Conservation (phyloP, 1,139 yeast species). For the Hanseniaspora gamundiae region DNA sequence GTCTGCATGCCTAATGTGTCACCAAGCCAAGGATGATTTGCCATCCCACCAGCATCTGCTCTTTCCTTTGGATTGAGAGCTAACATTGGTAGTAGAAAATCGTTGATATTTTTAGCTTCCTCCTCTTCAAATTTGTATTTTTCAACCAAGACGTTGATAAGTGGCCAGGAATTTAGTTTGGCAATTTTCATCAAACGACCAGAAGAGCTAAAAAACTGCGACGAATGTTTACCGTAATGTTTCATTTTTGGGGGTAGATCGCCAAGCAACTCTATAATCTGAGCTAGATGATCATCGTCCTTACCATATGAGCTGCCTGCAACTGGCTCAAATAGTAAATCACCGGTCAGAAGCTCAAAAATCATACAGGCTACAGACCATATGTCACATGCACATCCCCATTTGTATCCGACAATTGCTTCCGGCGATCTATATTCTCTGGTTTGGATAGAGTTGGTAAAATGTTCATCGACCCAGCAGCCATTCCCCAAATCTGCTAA, state of each 20-base stretch:
- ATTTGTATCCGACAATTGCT: constrained; percentile 42
- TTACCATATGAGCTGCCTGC: constrained; percentile 39
- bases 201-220: constrained; percentile 41
- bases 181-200: constrained; percentile 46
- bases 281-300: constrained; percentile 69
- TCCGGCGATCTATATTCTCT: constrained; percentile 70
- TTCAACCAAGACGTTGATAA: constrained; percentile 46
- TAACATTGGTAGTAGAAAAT: constrained; percentile 57
- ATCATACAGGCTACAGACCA: constrained; percentile 67
- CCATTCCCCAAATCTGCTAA: constrained; percentile 72
- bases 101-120: constrained; percentile 44
- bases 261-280: constrained; percentile 55
- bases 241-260: constrained; percentile 40
- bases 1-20: constrained; percentile 52
- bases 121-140: constrained; percentile 42
- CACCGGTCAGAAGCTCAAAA: constrained; percentile 66
- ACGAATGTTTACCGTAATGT: constrained; percentile 38
- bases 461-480: constrained; percentile 53
- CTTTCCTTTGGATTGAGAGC: constrained; percentile 52
- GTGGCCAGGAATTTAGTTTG: constrained; percentile 53
- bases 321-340: constrained; percentile 57
- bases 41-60: constrained; percentile 69
- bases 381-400: constrained; percentile 69
- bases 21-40: constrained; percentile 59
- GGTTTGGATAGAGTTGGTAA: constrained; percentile 64